These are phyloP conservation scores for Cladobotryum protrusum DNA, from an alignment of 2,329 filamentous ascomycete species.

Conservation along the genomic window DNA sequence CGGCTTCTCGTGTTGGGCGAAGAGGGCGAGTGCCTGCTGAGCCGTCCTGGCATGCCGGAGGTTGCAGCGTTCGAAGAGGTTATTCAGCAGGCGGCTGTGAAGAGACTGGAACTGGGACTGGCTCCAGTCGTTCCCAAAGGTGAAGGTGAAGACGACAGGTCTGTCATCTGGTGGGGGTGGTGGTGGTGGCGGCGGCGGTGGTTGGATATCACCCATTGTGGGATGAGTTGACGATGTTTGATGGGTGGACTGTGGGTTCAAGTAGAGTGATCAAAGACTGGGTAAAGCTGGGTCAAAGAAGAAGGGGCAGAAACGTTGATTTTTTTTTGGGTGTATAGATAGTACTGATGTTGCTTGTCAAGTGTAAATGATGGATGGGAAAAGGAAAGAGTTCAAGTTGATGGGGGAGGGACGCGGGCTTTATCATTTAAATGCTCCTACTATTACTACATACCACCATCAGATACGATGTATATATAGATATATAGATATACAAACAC, in stretches of 20 bases:
- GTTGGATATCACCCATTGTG: no score
- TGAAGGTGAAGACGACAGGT: constrained; percentile 8
- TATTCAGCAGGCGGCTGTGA: constrained; percentile 7
- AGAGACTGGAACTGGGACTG: constrained; percentile 5
- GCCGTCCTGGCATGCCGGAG: constrained; percentile 3
- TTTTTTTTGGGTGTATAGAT: no score
- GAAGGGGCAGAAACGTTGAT: no score
- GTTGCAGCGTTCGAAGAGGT: constrained; percentile 8
- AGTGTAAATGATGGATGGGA: background rate
- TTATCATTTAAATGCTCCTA: no score
- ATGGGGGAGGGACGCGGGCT: no score
- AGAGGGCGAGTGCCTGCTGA: constrained; percentile 4
- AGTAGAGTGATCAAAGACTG: no score
- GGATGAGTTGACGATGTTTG: background rate
- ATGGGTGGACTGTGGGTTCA: background rate
- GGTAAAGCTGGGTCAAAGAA: no score
- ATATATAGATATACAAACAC: background rate
- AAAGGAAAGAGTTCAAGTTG: background rate
- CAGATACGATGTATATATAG: no score
- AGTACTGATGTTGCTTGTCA: background rate
- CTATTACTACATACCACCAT: no score
- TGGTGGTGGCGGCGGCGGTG: no score
- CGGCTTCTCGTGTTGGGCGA: background rate
- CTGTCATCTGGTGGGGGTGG: no score
- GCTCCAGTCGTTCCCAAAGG: background rate